These are phyloP conservation scores for Mycotypha africana DNA, from an alignment of 371 early-diverging fungal genomes.

Conservation along the genomic window DNA sequence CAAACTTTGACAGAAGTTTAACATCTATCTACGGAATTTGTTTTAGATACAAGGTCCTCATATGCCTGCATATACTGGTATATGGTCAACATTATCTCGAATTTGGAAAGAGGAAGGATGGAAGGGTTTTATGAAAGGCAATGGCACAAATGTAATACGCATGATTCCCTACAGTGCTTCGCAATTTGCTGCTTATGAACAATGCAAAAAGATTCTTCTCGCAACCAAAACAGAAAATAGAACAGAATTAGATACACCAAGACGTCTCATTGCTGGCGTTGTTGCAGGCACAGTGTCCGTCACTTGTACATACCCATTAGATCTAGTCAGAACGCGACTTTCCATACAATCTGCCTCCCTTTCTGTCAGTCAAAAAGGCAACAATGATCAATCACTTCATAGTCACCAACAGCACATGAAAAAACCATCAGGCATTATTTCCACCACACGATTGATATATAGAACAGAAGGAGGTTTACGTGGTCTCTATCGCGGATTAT, in stretches of 20 bases:
- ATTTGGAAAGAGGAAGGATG: constrained; percentile 89
- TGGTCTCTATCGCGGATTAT: constrained; percentile 82
- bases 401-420: constrained; percentile 6
- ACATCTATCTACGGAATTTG: too few relatives aligned
- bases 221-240: constrained; percentile 63
- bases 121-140: constrained; percentile 84
- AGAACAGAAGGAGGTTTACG: constrained; percentile 72
- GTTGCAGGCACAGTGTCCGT: constrained; percentile 82
- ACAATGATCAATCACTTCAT: background rate
- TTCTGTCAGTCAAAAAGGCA: background rate
- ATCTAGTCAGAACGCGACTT: constrained; percentile 83
- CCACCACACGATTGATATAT: constrained; percentile 65
- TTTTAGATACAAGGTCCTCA: constrained; percentile 74
- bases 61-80: constrained; percentile 60
- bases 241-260: constrained; percentile 66
- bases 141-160: constrained; percentile 89
- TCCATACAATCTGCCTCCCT: constrained; percentile 62
- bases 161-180: constrained; percentile 89
- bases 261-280: constrained; percentile 76
- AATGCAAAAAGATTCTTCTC: constrained; percentile 63
- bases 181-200: constrained; percentile 88
- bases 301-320: constrained; percentile 83
- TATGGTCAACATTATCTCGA: constrained; percentile 66
- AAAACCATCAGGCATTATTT: constrained; percentile 65
- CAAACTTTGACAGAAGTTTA: too few relatives aligned